Base-by-base conservation (phyloP, 2,329 filamentous ascomycete genomes). In the Xylaria sp. region DNA sequence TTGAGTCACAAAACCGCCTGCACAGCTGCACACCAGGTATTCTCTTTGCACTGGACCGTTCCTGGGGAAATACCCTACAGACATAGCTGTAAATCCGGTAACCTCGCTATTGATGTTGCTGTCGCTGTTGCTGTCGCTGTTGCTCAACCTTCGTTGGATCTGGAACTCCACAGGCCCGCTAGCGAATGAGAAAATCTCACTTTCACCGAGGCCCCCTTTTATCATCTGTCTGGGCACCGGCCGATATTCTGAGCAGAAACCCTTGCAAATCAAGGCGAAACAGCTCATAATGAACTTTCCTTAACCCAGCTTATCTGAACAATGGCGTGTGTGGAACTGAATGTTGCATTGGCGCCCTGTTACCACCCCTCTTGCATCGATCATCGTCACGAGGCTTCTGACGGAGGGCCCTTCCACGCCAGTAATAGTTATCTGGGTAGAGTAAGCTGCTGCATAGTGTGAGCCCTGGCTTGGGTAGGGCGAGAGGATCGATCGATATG, bases 361-460 rank as follows among this genome's bases (percentile, higher is more conserved):
- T 62, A 40, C 66, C 40, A 59, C 65, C 51, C 63, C 65, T 51
- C 56, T 58, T 65, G 58, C 63, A 59, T 65, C 57, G 53, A 56
- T 59, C 64, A 36, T 59, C 57, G 38, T 46, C 59, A 51, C 66
- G 54, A 10, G 46, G 53, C 53, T 63, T 56, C 31, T 48, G 20
- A 63, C 23, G 31, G 49, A 40, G 42, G 26, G 20, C 23, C 53
- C 44, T 15, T 58, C 59, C 53, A 59, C 65, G 46, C 66, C 54
- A 59, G 65, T 51, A 46, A 49, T 15, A 53, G 23, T 44, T 61
- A 13, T 48, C 20, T 64, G 28, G 53, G 59, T 33, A 59, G 60
- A 56, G 9, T 44, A 56, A 54, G 49, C 44, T 67, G 17, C 63
- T 48, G 63, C 62, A 63, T 66, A n/a, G 9, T 56, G 31, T 56